A percentile compares a stretch with the other conserved stretches of the same genome.
These are phyloP conservation scores for Annulohypoxylon truncatum DNA, from an alignment of 2,329 filamentous ascomycete genomes.

Conservation along the genomic window DNA sequence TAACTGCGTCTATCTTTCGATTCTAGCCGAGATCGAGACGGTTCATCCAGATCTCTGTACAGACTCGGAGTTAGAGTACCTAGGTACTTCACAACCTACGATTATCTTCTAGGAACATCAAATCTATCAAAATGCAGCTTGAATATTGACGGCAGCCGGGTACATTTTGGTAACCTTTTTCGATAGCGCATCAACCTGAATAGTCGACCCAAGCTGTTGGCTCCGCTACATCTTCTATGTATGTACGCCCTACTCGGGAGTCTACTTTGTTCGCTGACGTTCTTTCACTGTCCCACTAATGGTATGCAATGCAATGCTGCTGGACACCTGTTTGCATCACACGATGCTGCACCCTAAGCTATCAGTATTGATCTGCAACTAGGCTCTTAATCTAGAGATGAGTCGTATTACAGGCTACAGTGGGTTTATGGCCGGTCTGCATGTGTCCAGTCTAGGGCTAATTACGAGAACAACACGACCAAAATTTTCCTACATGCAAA, in stretches of 20 bases:
- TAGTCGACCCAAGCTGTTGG: constrained; percentile 12
- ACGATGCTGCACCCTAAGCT: constrained; percentile 1
- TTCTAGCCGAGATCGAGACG: background rate
- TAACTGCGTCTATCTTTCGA: background rate
- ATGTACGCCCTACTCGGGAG: constrained; percentile 11
- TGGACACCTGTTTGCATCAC: constrained; percentile 4
- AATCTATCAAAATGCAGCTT: background rate
- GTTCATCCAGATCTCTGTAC: background rate
- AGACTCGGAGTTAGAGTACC: background rate
- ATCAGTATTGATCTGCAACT: constrained; percentile 1
- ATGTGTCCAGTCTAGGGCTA: background rate
- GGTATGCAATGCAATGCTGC: constrained; percentile 25
- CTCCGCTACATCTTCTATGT: constrained; percentile 8
- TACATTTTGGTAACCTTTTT: background rate
- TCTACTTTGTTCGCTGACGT: background rate
- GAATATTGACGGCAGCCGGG: background rate
- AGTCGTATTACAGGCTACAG: background rate
- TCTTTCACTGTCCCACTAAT: background rate
- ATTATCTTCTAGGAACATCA: background rate
- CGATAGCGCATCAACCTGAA: constrained; percentile 5
- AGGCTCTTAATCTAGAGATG: background rate
- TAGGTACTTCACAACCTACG: background rate
- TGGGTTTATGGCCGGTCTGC: background rate
- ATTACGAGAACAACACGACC: background rate
- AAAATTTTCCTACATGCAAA: background rate